Evolutionary conservation across 805 yeast species (phyloP).

Genomic region (Candida lessepsii): DNA sequence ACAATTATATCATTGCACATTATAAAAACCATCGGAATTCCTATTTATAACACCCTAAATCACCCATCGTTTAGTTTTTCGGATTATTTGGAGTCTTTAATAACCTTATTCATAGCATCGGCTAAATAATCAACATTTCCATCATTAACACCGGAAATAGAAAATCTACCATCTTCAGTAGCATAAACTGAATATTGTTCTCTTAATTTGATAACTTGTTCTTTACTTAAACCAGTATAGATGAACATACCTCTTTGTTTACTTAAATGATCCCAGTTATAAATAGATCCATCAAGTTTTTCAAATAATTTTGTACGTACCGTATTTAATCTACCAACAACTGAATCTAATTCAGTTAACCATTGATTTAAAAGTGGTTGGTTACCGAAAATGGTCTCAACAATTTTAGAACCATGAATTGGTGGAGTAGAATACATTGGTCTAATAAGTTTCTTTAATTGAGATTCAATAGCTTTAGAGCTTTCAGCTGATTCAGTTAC

Average conservation of each 20-base stretch:
- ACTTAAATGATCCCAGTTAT: slow-evolving; percentile 82
- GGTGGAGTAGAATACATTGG: slow-evolving; percentile 94
- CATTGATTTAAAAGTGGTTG: slow-evolving; percentile 61
- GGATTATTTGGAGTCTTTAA: slow-evolving; percentile 17
- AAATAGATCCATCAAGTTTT: slow-evolving; percentile 57
- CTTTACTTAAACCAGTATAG: slow-evolving; percentile 74
- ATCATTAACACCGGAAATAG: slow-evolving; percentile 85
- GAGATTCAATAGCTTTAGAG: slow-evolving; percentile 62
- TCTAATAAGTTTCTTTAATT: slow-evolving; percentile 78
- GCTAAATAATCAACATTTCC: slow-evolving; percentile 76
- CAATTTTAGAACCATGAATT: slow-evolving; percentile 89
- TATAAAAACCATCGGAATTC: no score
- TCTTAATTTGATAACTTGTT: slow-evolving; percentile 71
- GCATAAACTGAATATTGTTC: slow-evolving; percentile 76
- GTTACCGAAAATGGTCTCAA: slow-evolving; percentile 67
- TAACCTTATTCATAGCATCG: slow-evolving; percentile 54
- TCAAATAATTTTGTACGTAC: slow-evolving; percentile 68
- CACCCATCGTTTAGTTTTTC: no score
- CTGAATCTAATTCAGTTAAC: slow-evolving; percentile 74
- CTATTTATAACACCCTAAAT: no score
- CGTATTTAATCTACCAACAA: slow-evolving; percentile 73
- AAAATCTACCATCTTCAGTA: slow-evolving; percentile 87
- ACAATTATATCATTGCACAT: no score
- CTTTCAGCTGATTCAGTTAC: slow-evolving; percentile 56
- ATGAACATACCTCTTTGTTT: slow-evolving; percentile 97